Conservation (phyloP, 306 rosid species). For the Gastrolobium villosum region DNA sequence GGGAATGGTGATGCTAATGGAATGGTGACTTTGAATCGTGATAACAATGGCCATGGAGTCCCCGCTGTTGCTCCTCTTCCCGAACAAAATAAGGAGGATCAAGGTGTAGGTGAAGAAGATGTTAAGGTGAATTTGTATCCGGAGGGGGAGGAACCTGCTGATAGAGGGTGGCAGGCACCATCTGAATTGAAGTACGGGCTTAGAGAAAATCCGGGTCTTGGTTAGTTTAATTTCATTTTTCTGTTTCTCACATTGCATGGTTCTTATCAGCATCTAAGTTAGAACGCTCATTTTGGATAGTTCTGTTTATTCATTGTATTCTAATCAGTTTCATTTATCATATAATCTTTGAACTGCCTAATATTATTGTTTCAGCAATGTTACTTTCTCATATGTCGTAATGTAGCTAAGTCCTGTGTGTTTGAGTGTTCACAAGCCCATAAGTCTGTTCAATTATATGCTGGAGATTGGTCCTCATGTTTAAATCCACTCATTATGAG, state of each 20-base stretch:
- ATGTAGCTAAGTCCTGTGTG: not conserved
- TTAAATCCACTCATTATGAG: not conserved
- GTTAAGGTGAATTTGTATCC: slow-evolving; percentile 53
- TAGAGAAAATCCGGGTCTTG: slow-evolving; percentile 75
- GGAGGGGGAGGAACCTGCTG: slow-evolving; percentile 57
- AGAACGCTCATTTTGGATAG: slow-evolving; percentile 23
- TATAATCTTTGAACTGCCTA: slow-evolving; percentile 20
- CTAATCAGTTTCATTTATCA: slow-evolving; percentile 1
- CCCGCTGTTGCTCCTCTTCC: slow-evolving; percentile 52
- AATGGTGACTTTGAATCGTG: slow-evolving; percentile 40
- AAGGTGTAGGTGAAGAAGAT: slow-evolving; percentile 53
- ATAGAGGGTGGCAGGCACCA: slow-evolving; percentile 59
- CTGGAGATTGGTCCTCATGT: slow-evolving; percentile 3
- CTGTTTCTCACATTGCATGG: slow-evolving; percentile 17
- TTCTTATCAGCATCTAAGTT: not conserved
- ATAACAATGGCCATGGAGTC: slow-evolving; percentile 55
- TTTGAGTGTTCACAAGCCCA: not conserved
- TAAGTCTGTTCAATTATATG: slow-evolving; percentile 6
- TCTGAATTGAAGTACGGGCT: slow-evolving; percentile 73
- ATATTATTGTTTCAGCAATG: not conserved
- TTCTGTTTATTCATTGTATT: not conserved
- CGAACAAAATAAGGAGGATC: slow-evolving; percentile 60
- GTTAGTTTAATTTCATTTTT: slow-evolving; percentile 57
- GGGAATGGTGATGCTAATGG: slow-evolving; percentile 55
- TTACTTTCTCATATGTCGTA: not conserved